Evolutionary conservation across 768 basidiomycete species (phyloP).

Genomic region (Phylloporus rhodoxanthus): DNA sequence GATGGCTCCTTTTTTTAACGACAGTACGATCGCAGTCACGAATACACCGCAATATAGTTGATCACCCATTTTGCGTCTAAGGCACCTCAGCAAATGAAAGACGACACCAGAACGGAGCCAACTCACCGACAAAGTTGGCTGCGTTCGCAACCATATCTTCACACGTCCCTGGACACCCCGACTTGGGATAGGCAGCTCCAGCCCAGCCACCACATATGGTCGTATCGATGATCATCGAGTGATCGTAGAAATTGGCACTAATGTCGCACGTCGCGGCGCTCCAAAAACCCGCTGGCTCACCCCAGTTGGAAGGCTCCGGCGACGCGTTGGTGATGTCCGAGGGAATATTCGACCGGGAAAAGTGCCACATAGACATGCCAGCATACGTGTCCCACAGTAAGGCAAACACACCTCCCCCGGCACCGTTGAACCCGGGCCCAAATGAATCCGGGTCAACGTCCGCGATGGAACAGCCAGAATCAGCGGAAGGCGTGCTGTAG

Average conservation of each 20-base stretch:
- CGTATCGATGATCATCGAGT: conserved; percentile 40
- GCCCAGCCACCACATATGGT: conserved; percentile 33
- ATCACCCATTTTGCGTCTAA: conserved; percentile 3
- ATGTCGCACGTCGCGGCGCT: conserved; percentile 45
- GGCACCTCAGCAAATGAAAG: neutral
- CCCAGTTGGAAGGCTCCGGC: conserved; percentile 47
- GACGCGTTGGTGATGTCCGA: conserved; percentile 38
- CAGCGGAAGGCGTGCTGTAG: conserved; percentile 34
- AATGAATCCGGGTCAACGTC: conserved; percentile 40
- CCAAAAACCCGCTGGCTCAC: conserved; percentile 47
- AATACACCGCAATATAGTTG: conserved; percentile 9
- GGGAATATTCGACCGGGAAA: conserved; percentile 46
- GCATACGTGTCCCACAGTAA: conserved; percentile 42
- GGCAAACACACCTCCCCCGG: conserved; percentile 50
- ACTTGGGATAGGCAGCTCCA: conserved; percentile 18
- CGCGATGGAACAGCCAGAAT: conserved; percentile 45
- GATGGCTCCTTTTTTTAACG: neutral
- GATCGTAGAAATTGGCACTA: conserved; percentile 42
- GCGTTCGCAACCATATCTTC: conserved; percentile 47
- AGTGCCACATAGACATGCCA: conserved; percentile 54
- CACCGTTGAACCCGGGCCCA: conserved; percentile 28
- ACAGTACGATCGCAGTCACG: neutral
- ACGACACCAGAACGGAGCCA: conserved; percentile 1
- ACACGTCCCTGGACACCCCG: conserved; percentile 41
- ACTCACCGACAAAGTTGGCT: conserved; percentile 47